Evolutionary conservation across 148 eudicot genomes (phyloP), one percentile per base, ranked within the genome.

Genomic region (Heliamphora exappendiculata): DNA sequence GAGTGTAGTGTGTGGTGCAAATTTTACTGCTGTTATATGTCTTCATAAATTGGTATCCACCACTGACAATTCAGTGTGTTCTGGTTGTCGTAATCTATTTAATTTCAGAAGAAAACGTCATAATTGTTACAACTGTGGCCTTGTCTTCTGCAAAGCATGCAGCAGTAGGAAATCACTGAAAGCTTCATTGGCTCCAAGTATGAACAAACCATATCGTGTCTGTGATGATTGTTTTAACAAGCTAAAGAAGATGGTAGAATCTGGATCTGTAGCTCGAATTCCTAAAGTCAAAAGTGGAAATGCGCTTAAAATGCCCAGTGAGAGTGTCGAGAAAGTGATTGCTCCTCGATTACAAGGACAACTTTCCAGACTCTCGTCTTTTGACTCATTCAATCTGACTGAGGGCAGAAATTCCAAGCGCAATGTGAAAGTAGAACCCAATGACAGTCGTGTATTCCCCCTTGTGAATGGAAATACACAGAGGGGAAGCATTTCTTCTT

Each of bases 111-210:
- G 98, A 86, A 94, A 89, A 84, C 90, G 92, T 16, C 98, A 92
- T 76, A 92, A 92, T 79, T 94, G 98, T 76, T 92, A 94, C 81
- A 94, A 94, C 81, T 92, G 97, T 84, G 98, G 97, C 72, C 89
- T 86, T 42, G 96, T 86, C 42, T 92, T 94, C 80, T 94, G 98
- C 88, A 90, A 87, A 77, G 82, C 78, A 51, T 92, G 98, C 85
- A 90, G 96, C 88, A 87, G 79, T 74, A 86, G 77, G 79, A 94
- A 87, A 84, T 86, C 98, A 58, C 62, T 90, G 71, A 92, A 87
- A 87, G 93, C 97, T 81, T 88, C 96, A 41, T 79, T 94, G 77
- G 97, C 96, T 78, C 96, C 93, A n/a, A 83, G 82, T 78, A 85
- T 78, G 87, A 88, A 78, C 84, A 92, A 92, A 82, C 86, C 92